A percentile compares a stretch with the other conserved stretches of the same genome.
phyloP scores from a whole-genome alignment of 2,329 filamentous ascomycete species.

The Cytospora paraplurivora region DNA sequence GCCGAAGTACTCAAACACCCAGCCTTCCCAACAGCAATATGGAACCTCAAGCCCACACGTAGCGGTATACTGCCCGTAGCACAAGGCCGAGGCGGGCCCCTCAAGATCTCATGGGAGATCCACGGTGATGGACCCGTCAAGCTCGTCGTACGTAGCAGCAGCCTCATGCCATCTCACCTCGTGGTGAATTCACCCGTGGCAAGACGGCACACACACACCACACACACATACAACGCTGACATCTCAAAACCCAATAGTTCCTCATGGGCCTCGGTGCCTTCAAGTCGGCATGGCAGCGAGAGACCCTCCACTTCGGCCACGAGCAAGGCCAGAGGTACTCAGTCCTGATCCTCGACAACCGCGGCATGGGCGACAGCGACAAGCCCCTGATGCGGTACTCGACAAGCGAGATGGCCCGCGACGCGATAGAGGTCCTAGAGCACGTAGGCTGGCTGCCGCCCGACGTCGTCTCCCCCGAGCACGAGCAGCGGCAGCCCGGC shows the following conservation, averaged over 20 bases:
- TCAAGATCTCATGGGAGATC: conserved; percentile 77
- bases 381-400: conserved; percentile 78
- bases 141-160: conserved; percentile 63
- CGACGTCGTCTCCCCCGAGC: conserved; percentile 20
- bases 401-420: conserved; percentile 81
- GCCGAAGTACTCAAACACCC: conserved; percentile 65
- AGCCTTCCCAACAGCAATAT: conserved; percentile 67
- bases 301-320: conserved; percentile 82
- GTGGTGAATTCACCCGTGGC: neutral
- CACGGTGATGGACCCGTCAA: conserved; percentile 74
- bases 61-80: conserved; percentile 66
- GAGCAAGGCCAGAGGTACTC: conserved; percentile 67
- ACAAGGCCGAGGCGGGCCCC: conserved; percentile 70
- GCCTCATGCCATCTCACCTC: conserved; percentile 13
- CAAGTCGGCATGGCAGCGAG: conserved; percentile 75
- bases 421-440: conserved; percentile 69
- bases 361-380: conserved; percentile 79
- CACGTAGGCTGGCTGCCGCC: conserved; percentile 66
- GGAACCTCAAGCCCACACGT: conserved; percentile 67
- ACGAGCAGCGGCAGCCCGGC: too few relatives aligned
- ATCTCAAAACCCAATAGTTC: conserved; percentile 55
- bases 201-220: too few relatives aligned
- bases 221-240: neutral
- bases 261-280: conserved; percentile 78
- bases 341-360: conserved; percentile 78